Base-by-base conservation (phyloP, 805 yeast species). In the Myxozyma mucilagina region DNA sequence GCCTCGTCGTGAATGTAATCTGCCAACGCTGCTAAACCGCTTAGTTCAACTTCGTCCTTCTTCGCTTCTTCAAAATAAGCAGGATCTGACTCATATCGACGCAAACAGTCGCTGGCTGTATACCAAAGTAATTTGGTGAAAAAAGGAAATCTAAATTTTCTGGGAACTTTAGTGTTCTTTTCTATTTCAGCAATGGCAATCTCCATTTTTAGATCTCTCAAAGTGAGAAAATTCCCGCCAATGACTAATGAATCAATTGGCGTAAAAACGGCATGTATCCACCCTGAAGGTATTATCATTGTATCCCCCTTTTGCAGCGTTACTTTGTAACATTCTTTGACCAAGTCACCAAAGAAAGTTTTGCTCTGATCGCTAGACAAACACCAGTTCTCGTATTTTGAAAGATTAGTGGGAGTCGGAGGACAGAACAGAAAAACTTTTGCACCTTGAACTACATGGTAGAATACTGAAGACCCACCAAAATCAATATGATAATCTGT, bases 401-500 rank as follows among this genome's bases (percentile, higher is more conserved):
- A 71, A 53, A 90, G 76, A 68, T 90, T 91, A 13, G 72, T 67
- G 1, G 75, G 71, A 0, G 96, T 84, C 1, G 97, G 97, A 0
- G 96, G 96, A 67, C 80, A 84, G 80, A 91, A 82, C 50, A 90
- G 72, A 69, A 91, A 91, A 36, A 84, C 80, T 69, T 91, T 91
- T 2, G 75, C 68, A 0, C 97, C 97, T n/a, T 80, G 75, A 14
- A 91, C 74, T 2, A 91, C 84, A 1, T 93, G 89, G 73, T 91
- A 91, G 71, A 89, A 91, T 4, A 91, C 97, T 0, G 94, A 87
- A 0, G 97, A 89, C 0, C 97, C 97, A 1, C 96, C 94, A 72
- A 91, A 91, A 72, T 91, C 97, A 47, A 91, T 78, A 73, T 91
- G 97, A 74, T 90, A 91, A 71, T 91, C 97, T 0, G 97, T 91